A percentile compares a stretch with the other conserved stretches of the same genome.
Conservation (phyloP, 2,329 filamentous ascomycete species). For the Fusarium bactridioides region DNA sequence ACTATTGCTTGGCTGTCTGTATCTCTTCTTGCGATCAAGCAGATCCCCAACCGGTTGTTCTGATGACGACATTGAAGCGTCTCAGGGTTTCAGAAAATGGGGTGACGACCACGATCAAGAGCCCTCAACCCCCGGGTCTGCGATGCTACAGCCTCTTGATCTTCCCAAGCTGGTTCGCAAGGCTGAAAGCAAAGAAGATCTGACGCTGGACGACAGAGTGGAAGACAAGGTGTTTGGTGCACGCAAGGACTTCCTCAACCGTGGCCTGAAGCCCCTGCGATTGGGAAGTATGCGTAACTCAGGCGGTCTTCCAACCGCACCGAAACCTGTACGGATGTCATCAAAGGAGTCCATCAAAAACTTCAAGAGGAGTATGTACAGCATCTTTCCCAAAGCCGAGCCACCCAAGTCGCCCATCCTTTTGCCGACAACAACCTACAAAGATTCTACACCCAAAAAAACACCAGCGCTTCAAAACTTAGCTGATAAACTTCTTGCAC, state of each 20-base stretch:
- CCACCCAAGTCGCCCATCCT: slow-evolving; percentile 42
- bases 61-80: slow-evolving; percentile 39
- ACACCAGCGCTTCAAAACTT: neutral
- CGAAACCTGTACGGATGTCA: slow-evolving; percentile 24
- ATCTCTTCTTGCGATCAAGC: slow-evolving; percentile 72
- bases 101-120: slow-evolving; percentile 23
- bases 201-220: slow-evolving; percentile 39
- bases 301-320: slow-evolving; percentile 16
- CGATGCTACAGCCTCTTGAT: slow-evolving; percentile 13
- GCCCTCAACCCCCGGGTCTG: slow-evolving; percentile 5
- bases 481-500: slow-evolving; percentile 43
- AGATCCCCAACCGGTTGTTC: slow-evolving; percentile 62
- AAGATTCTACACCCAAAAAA: slow-evolving; percentile 21
- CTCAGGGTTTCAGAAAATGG: slow-evolving; percentile 27
- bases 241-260: slow-evolving; percentile 31
- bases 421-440: slow-evolving; percentile 59
- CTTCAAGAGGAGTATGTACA: slow-evolving; percentile 40
- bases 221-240: slow-evolving; percentile 44
- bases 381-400: slow-evolving; percentile 34
- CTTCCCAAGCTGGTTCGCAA: slow-evolving; percentile 18
- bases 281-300: slow-evolving; percentile 36
- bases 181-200: slow-evolving; percentile 15
- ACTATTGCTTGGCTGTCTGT: slow-evolving; percentile 69
- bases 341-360: slow-evolving; percentile 35
- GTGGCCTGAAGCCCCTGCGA: slow-evolving; percentile 26